phyloP scores from a whole-genome alignment of 2,329 filamentous ascomycete genomes.

The Aspergillus transmontanensis region DNA sequence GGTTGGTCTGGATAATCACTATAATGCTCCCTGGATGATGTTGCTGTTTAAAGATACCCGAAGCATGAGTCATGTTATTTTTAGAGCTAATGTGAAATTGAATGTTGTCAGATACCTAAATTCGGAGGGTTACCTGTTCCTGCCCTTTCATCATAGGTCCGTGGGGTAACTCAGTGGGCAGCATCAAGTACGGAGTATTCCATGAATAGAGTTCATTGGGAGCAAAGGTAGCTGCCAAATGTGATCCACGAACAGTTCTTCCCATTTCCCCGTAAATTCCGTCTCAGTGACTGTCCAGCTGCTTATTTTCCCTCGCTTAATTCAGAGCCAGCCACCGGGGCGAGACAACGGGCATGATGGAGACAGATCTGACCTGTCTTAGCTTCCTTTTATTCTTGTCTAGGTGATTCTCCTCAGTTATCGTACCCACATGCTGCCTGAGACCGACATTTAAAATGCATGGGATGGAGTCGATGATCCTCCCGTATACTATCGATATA shows the following conservation, averaged over 20 bases:
- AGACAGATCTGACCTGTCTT: neutral
- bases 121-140: neutral
- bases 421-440: neutral
- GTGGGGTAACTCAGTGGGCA: neutral
- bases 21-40: neutral
- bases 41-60: slow-evolving; percentile 11
- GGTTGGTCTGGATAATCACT: neutral
- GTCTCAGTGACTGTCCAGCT: neutral
- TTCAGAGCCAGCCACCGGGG: neutral
- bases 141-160: neutral
- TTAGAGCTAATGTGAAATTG: slow-evolving; percentile 13
- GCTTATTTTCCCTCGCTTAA: neutral
- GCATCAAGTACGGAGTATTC: neutral
- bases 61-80: slow-evolving; percentile 11
- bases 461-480: neutral
- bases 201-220: neutral
- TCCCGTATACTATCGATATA: neutral
- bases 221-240: neutral
- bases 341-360: neutral
- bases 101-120: slow-evolving; percentile 2
- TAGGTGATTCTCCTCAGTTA: neutral
- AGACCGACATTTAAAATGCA: neutral
- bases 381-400: neutral
- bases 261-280: neutral
- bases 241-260: neutral